Base-by-base conservation (phyloP, 768 basidiomycete genomes). In the Tricholomella constricta region DNA sequence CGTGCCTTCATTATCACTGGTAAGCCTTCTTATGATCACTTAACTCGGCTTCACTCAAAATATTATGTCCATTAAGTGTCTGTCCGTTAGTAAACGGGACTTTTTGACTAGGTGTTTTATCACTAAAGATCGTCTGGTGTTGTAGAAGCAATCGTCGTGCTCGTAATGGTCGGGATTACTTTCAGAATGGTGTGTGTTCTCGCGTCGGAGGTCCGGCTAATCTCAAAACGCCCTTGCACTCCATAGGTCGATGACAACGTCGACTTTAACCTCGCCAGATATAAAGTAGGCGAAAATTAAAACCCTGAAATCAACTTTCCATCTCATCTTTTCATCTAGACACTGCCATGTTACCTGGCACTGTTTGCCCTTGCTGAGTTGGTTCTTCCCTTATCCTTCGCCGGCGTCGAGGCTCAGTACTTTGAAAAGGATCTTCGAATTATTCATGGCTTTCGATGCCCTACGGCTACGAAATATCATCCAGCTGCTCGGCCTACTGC, bases 281-380 rank as follows among this genome's bases (percentile, higher is more conserved):
- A 85, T 71, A 88, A 86, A 72, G 88, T 82, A 56, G 22, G n/a
- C n/a, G n/a, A 45, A 31, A 15, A 36, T 27, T 15, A 8, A 17
- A 20, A 17, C 41, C 32, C 10, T 38, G 2, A 31, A 34, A 8
- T 38, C 22, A 14, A 10, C 22, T 23, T 23, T n/a, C 27, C 41
- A 15, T 48, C 40, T 58, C 31, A 51, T 48, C 15, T 20, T 48
- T 32, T 9, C 31, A 15, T 47, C 17, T 45, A 90, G 86, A 92
- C 91, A 11, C 66, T 92, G 48, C 86, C 90, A 56, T 92, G 91
- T 69, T 94, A 92, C 66, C 82, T 94, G 5, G 89, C 89, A 3
- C 75, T 94, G 6, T 94, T 92, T 66, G 84, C 85, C 22, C 74
- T 94, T 9, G 91, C 88, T 51, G 90, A 89, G 91, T 91, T 65